Percentiles rank a stretch among this genome's conserved stretches.
Evolutionary conservation across 148 eudicot genomes (phyloP).

Genomic region (Nyssa sinensis): DNA sequence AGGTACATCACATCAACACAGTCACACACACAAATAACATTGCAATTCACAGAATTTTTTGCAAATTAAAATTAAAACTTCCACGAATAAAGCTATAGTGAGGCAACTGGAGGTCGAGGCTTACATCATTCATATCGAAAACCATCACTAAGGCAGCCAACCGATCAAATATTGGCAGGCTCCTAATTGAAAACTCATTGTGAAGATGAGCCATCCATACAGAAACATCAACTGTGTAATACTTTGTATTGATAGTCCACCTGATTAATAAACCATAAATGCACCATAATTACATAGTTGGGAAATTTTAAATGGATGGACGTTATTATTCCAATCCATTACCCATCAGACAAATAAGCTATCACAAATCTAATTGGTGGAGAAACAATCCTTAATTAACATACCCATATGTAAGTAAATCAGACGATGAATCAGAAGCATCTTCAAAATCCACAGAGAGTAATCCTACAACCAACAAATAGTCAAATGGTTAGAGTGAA

Average conservation of each 20-base stretch:
- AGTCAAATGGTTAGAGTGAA: not conserved
- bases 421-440: slow-evolving; percentile 52
- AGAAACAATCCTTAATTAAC: slow-evolving; percentile 19
- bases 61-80: slow-evolving; percentile 8
- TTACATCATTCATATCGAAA: slow-evolving; percentile 78
- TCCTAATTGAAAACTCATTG: slow-evolving; percentile 52
- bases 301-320: not conserved
- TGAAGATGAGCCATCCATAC: slow-evolving; percentile 81
- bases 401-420: slow-evolving; percentile 69
- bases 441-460: slow-evolving; percentile 67
- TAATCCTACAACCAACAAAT: slow-evolving; percentile 52
- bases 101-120: slow-evolving; percentile 24
- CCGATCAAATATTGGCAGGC: slow-evolving; percentile 48
- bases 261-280: slow-evolving; percentile 29
- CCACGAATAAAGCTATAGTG: too few species aligned
- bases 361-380: not conserved
- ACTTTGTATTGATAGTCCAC: slow-evolving; percentile 94
- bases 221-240: slow-evolving; percentile 84
- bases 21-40: not conserved
- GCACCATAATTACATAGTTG: not conserved
- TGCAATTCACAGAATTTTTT: not conserved
- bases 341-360: not conserved
- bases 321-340: not conserved
- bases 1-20: not conserved
- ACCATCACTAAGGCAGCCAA: slow-evolving; percentile 88